Base-by-base conservation (phyloP, 148 eudicot genomes). In the Vaccinium vitisidaea region DNA sequence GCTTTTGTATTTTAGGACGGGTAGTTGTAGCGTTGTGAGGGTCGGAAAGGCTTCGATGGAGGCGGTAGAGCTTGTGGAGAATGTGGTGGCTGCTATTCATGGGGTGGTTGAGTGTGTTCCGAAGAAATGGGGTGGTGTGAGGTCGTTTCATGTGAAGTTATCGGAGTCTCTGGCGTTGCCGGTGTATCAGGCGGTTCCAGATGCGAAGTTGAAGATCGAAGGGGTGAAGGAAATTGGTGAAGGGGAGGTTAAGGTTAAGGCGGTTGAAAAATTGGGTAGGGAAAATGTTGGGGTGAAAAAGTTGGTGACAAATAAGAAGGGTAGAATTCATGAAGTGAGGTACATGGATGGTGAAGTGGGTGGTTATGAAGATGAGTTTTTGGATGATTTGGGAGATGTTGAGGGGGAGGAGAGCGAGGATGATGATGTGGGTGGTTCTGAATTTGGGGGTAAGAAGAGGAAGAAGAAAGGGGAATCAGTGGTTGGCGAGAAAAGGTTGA, bases 251-350 rank as follows among this genome's bases (percentile, higher is more conserved):
- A 69, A 59, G 46, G 77, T 71, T 46, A 65, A 80, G 81, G 70
- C 36, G 36, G 86, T 79, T 59, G 83, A 78, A 81, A 49, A 82
- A 67, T 63, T 43, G 82, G 81, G 63, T 27, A 75, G 9, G 75
- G 86, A 89, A 55, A 87, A 82, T 70, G 85, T 54, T 13, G 86
- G 43, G 48, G 6, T 43, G 88, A 86, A 85, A 78, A 86, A 77
- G 85, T 92, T 90, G 89, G 98, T 95, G 53, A 89, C 93, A 88
- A 94, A 25, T 82, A 86, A 80, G 84, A 95, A 92, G 90, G 98
- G 96, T 32, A 89, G 98, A 89, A 94, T 96, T 89, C 96, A 92
- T 84, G 93, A 96, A 75, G 96, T 96, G 85, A 75, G 86, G 82
- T 94, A 95, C 85, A 92, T 95, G 98, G 98, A 95, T 36, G 39